phyloP scores from a whole-genome alignment of 305 asterid genomes.

The Rubia tinctorum region DNA sequence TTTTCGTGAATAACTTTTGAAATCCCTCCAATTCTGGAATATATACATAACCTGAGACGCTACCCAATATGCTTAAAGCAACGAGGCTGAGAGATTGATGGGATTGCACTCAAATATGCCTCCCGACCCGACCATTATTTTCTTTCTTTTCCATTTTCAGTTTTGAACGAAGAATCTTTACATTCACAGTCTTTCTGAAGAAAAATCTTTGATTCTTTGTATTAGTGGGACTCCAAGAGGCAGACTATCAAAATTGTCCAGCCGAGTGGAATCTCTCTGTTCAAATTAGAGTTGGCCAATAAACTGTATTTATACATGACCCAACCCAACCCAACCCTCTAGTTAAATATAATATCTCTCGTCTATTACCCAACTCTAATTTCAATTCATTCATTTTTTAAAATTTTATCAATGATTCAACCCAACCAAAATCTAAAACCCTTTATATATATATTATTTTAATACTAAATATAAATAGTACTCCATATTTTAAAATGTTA shows the following conservation, averaged over 20 bases:
- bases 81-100: conserved; percentile 17
- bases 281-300: no score
- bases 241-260: not conserved
- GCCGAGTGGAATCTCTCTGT: not conserved
- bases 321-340: no score
- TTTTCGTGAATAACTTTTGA: not conserved
- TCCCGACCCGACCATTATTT: conserved; percentile 18
- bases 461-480: no score
- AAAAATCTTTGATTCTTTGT: not conserved
- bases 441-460: no score
- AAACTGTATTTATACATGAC: no score
- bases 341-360: no score
- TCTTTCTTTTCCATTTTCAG: not conserved
- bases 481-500: no score
- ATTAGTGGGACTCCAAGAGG: not conserved
- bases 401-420: no score
- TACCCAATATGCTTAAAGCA: not conserved
- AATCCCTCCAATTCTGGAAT: not conserved
- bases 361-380: no score
- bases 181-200: not conserved
- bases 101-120: conserved; percentile 33
- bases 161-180: conserved; percentile 23
- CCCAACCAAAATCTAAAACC: no score
- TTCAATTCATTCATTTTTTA: no score
- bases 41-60: not conserved